A percentile compares a stretch with the other conserved stretches of the same genome.
phyloP scores from a whole-genome alignment of 1,139 yeast species.

The Hanseniaspora sp. region DNA sequence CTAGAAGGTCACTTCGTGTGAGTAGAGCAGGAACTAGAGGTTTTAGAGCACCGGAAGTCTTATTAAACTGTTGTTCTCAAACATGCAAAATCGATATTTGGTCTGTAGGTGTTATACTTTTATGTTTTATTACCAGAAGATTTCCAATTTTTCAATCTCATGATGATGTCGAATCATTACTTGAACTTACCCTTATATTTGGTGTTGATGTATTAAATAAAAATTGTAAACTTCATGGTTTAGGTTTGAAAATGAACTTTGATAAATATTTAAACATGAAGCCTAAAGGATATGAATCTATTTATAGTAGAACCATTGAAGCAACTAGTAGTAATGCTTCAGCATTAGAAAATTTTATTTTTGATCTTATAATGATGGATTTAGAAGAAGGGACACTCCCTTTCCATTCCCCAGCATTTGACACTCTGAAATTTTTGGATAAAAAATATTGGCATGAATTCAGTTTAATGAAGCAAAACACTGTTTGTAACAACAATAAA shows the following conservation, averaged over 20 bases:
- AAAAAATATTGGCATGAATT: constrained; percentile 17
- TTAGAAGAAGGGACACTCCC: constrained; percentile 31
- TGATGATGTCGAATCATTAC: constrained; percentile 83
- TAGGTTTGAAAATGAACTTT: constrained; percentile 56
- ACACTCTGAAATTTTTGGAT: constrained; percentile 25
- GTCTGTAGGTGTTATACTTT: constrained; percentile 82
- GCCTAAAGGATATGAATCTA: constrained; percentile 18
- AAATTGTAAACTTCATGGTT: constrained; percentile 78
- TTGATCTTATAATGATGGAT: constrained; percentile 15
- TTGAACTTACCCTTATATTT: constrained; percentile 74
- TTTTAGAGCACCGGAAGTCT: constrained; percentile 87
- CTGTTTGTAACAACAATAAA: constrained; percentile 20
- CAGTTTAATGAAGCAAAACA: constrained; percentile 18
- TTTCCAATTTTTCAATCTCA: constrained; percentile 83
- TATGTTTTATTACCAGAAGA: constrained; percentile 59
- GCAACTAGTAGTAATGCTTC: neutral
- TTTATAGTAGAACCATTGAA: constrained; percentile 17
- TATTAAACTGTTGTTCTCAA: constrained; percentile 79
- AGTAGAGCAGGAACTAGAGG: constrained; percentile 98
- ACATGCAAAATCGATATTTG: constrained; percentile 74
- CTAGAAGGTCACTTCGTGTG: constrained; percentile 81
- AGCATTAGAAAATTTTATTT: constrained; percentile 10
- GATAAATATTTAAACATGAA: constrained; percentile 12
- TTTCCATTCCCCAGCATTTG: constrained; percentile 32
- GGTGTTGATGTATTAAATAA: constrained; percentile 64